phyloP scores from a whole-genome alignment of 2,329 filamentous ascomycete genomes.

The Exophiala oligosperma region DNA sequence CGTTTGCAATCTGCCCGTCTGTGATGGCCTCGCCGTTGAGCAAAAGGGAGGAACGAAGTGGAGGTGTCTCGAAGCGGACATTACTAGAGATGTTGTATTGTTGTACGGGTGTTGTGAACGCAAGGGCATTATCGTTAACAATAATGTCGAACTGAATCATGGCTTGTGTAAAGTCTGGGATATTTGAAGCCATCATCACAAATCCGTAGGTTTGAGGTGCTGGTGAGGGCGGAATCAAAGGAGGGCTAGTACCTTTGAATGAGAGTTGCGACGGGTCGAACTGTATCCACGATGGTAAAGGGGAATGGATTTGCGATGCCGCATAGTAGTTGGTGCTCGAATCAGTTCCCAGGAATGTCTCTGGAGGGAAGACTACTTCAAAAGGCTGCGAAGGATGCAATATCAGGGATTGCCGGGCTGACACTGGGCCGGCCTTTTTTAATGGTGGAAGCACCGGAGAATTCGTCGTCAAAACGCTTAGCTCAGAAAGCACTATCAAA shows the following conservation, averaged over 20 bases:
- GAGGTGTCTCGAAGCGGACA: conserved; percentile 52
- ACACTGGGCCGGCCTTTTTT: conserved; percentile 36
- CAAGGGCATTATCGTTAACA: conserved; percentile 69
- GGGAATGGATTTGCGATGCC: conserved; percentile 73
- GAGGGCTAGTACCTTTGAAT: conserved; percentile 71
- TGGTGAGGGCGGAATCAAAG: conserved; percentile 61
- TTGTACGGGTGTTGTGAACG: conserved; percentile 60
- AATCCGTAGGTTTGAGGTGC: conserved; percentile 73
- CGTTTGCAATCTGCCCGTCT: conserved; percentile 52
- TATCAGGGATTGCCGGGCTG: conserved; percentile 40
- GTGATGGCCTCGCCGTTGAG: conserved; percentile 58
- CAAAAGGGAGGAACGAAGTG: conserved; percentile 53
- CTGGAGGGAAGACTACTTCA: conserved; percentile 67
- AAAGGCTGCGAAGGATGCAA: conserved; percentile 51
- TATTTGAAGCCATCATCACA: conserved; percentile 74
- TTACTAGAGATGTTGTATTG: conserved; percentile 59
- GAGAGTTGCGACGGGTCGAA: conserved; percentile 66
- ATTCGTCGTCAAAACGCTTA: conserved; percentile 38
- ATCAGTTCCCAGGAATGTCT: conserved; percentile 63
- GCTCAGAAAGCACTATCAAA: conserved; percentile 62
- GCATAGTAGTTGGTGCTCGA: conserved; percentile 70
- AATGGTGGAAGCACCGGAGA: conserved; percentile 40
- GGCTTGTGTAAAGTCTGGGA: conserved; percentile 71
- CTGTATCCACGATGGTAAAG: conserved; percentile 79
- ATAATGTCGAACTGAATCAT: conserved; percentile 68